phyloP scores from a whole-genome alignment of 2,329 filamentous ascomycete genomes.

The Fonsecaea nubica region DNA sequence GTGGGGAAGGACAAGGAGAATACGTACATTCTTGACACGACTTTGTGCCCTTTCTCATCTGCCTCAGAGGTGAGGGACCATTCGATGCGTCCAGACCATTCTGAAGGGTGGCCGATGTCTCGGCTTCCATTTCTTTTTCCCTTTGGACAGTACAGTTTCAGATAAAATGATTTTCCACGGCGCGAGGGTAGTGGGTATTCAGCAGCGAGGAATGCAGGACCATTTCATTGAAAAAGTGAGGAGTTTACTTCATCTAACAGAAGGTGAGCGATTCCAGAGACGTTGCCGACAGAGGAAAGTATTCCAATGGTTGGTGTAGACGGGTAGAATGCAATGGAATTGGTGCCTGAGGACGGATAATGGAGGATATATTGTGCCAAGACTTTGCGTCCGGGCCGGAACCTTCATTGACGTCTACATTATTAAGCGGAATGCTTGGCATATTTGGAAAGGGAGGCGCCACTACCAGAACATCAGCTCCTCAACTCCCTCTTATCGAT shows the following conservation, averaged over 20 bases:
- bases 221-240: background rate
- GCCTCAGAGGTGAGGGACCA: slow-evolving; percentile 11
- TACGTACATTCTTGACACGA: slow-evolving; percentile 39
- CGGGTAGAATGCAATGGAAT: background rate
- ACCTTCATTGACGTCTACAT: background rate
- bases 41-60: slow-evolving; percentile 39
- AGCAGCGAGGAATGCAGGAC: background rate
- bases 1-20: background rate
- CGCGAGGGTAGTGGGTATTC: background rate
- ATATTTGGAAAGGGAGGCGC: background rate
- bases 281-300: background rate
- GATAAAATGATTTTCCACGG: background rate
- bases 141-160: background rate
- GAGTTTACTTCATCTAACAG: background rate
- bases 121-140: background rate
- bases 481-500: too few relatives aligned
- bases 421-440: slow-evolving; percentile 5
- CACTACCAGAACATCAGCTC: background rate
- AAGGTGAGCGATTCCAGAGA: background rate
- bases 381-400: background rate
- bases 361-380: background rate
- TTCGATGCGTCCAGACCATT: background rate
- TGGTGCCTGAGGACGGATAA: background rate
- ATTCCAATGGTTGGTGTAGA: background rate
- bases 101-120: background rate